Evolutionary conservation across 805 yeast species (phyloP).

Genomic region (Monosporozyma siamensis): DNA sequence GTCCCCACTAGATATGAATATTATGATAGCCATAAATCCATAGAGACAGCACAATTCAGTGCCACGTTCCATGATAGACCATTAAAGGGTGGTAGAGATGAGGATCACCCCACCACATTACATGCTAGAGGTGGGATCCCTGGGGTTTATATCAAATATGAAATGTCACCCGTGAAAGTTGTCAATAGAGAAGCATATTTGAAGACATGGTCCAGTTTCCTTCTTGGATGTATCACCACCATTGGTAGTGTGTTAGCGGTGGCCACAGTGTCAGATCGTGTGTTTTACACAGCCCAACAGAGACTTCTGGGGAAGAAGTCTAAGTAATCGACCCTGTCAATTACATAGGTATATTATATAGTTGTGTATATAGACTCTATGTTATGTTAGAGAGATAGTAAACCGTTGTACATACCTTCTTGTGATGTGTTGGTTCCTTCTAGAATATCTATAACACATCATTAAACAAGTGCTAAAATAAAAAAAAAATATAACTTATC

Average conservation of each 20-base stretch:
- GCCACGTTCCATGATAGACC: constrained; percentile 86
- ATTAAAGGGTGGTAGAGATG: constrained; percentile 76
- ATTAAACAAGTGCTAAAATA: too few relatives aligned
- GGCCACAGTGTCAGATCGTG: constrained; percentile 79
- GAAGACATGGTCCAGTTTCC: constrained; percentile 73
- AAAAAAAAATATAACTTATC: too few relatives aligned
- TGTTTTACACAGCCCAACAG: constrained; percentile 82
- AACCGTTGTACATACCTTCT: too few relatives aligned
- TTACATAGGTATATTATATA: too few relatives aligned
- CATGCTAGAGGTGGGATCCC: constrained; percentile 85
- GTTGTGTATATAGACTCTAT: too few relatives aligned
- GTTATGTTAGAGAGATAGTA: too few relatives aligned
- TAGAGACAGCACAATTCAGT: constrained; percentile 85
- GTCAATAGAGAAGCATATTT: constrained; percentile 63
- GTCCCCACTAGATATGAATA: constrained; percentile 84
- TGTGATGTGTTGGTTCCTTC: too few relatives aligned
- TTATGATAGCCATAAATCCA: constrained; percentile 32
- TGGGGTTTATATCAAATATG: constrained; percentile 79
- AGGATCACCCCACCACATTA: constrained; percentile 79
- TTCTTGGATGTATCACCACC: constrained; percentile 76
- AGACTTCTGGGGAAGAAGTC: constrained; percentile 37
- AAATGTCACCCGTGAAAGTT: constrained; percentile 86
- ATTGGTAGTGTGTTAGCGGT: constrained; percentile 91
- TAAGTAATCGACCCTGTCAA: too few relatives aligned
- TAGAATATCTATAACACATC: too few relatives aligned